A percentile compares a stretch with the other conserved stretches of the same genome.
Conservation (phyloP, 306 rosid species). For the Glycyrrhiza uralensis region DNA sequence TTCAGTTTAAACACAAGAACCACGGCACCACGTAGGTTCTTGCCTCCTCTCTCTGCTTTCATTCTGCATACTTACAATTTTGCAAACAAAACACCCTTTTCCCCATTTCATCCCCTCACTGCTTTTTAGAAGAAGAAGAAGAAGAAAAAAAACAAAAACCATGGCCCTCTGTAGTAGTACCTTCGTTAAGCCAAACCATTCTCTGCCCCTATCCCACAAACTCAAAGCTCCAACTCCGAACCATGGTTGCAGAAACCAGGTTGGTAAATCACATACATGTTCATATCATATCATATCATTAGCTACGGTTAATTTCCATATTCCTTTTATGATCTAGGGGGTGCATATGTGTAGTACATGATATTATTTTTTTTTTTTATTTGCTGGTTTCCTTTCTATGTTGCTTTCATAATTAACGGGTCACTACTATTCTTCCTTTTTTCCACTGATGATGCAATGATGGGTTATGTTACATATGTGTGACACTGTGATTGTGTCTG, state of each 20-base stretch:
- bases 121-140: background rate
- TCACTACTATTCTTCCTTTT: background rate
- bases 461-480: background rate
- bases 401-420: background rate
- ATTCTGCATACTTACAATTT: slow-evolving; percentile 1
- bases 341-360: too few species aligned
- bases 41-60: slow-evolving; percentile 7
- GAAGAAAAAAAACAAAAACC: too few species aligned
- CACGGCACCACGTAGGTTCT: background rate
- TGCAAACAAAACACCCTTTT: background rate
- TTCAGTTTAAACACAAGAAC: slow-evolving; percentile 1
- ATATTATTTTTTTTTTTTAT: background rate
- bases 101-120: slow-evolving; percentile 8
- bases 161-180: slow-evolving; percentile 56
- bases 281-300: background rate
- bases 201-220: slow-evolving; percentile 27
- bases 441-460: background rate
- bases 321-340: background rate
- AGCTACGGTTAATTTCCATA: background rate
- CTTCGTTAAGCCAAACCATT: slow-evolving; percentile 37
- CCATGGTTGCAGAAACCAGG: slow-evolving; percentile 53
- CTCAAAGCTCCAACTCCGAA: slow-evolving; percentile 25
- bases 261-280: slow-evolving; percentile 10
- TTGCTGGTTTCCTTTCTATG: background rate
- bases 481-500: background rate